A percentile compares a stretch with the other conserved stretches of the same genome.
Conservation (phyloP, 345 rosid genomes). For the Eucalyptus microcorys region DNA sequence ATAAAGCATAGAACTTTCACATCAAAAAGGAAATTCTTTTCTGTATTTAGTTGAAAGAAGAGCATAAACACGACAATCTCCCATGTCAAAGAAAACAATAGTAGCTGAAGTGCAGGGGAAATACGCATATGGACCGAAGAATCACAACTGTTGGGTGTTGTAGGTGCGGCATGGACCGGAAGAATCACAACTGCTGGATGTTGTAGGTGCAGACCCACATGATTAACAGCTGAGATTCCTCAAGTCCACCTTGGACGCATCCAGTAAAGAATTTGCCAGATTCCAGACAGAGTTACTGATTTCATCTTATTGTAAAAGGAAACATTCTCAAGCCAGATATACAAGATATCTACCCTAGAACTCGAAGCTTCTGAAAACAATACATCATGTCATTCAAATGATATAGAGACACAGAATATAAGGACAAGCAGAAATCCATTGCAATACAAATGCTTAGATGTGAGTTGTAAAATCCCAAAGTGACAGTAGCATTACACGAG, state of each 20-base stretch:
- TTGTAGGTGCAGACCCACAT: not conserved
- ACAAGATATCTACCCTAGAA: not conserved
- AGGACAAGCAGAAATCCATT: not conserved
- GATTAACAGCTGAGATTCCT: not conserved
- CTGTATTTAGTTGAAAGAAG: not conserved
- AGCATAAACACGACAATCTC: not conserved
- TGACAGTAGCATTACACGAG: not conserved
- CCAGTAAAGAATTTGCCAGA: too few species aligned
- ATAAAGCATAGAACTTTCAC: not conserved
- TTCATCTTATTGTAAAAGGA: not conserved
- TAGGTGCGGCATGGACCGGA: too few species aligned
- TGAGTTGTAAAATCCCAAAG: not conserved
- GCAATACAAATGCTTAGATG: not conserved
- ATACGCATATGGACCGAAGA: not conserved
- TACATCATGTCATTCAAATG: not conserved
- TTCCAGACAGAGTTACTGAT: not conserved
- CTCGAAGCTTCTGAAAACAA: not conserved
- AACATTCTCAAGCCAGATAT: not conserved
- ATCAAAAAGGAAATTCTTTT: not conserved
- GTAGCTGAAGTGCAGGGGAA: not conserved
- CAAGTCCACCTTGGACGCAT: not conserved
- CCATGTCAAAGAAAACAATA: not conserved
- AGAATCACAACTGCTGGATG: too few species aligned
- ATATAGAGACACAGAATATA: not conserved
- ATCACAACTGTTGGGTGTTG: not conserved